Evolutionary conservation across 148 eudicot genomes (phyloP), one percentile per base, ranked within the genome.

Genomic region (Vaccinium darrowii): DNA sequence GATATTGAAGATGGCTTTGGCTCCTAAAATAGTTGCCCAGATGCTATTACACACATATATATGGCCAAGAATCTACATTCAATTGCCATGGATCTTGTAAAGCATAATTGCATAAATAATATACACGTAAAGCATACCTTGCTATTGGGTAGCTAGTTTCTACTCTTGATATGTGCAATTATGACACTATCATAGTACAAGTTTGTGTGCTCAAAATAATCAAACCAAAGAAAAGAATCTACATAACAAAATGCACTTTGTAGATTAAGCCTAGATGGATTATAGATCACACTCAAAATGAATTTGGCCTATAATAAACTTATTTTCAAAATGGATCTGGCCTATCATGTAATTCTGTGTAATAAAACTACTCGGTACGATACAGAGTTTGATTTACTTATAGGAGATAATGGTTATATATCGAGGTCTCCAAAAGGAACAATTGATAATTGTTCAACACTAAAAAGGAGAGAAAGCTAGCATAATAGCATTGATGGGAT

Each of bases 31-130:
- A 5, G 47, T 0, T 43, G 6, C 6, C 47, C 47, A 43, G 7
- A 43, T 43, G 47, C 7, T 5, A 43, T 43, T 43, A 39, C 33
- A 33, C 36, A 33, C 3, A 36, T 36, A 36, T 7, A 12, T 25
- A 69, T 27, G 74, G 19, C 74, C 74, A 25, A 76, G 54, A 76
- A 43, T 76, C 79, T 76, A 47, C 79, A 21, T 76, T 54, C 79
- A n/a, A 49, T 49, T 76, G 56, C 79, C 54, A 47, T 49, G 56
- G 79, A 69, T 21, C 23, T 11, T 19, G 25, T 47, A 43, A 76
- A n/a, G 79, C 54, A n/a, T 16, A 36, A 36, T 36, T 36, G 39
- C 39, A 36, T 36, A 36, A 76, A 18, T 53, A 76, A 76, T 76
- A 76, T 76, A n/a, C 76, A 13, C 36, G 11, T 51, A 50, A 49